phyloP scores from a whole-genome alignment of 257 asterid species.

The Solanum sejunctum region DNA sequence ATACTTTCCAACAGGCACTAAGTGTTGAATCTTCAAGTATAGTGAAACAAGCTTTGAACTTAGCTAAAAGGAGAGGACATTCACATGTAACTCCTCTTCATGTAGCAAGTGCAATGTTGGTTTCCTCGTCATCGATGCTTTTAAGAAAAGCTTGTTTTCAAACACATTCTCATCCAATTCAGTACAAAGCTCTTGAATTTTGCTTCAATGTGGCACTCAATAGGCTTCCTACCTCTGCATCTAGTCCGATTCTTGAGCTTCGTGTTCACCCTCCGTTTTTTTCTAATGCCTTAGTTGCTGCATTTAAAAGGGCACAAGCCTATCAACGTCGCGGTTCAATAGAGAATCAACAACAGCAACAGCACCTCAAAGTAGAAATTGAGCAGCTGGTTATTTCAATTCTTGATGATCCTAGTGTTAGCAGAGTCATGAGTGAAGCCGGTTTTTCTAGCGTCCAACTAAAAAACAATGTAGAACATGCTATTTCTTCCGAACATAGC shows the following conservation, averaged over 20 bases:
- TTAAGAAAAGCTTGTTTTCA: constrained; percentile 66
- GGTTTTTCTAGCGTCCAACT: constrained; percentile 75
- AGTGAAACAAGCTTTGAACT: constrained; percentile 64
- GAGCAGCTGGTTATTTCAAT: constrained; percentile 73
- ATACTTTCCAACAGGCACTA: constrained; percentile 76
- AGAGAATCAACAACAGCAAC: constrained; percentile 24
- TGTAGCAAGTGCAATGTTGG: constrained; percentile 70
- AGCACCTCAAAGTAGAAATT: constrained; percentile 49
- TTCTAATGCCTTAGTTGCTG: constrained; percentile 79
- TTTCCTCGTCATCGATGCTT: constrained; percentile 34
- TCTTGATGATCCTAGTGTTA: constrained; percentile 75
- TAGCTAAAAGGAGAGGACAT: constrained; percentile 80
- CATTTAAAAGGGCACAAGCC: constrained; percentile 89
- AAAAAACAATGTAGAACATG: constrained; percentile 52
- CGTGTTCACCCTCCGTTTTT: constrained; percentile 53
- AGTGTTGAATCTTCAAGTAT: constrained; percentile 48
- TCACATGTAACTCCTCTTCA: constrained; percentile 95
- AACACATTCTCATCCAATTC: constrained; percentile 79
- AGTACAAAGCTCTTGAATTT: constrained; percentile 83
- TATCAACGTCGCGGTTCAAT: constrained; percentile 77
- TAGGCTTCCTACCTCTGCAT: constrained; percentile 70
- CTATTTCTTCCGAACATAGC: constrained; percentile 26
- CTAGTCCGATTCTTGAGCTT: constrained; percentile 42
- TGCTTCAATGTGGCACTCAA: constrained; percentile 91
- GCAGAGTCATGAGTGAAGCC: constrained; percentile 86